Base-by-base conservation (phyloP, 108 stramenopile species). In the Schizochytrium sp. region DNA sequence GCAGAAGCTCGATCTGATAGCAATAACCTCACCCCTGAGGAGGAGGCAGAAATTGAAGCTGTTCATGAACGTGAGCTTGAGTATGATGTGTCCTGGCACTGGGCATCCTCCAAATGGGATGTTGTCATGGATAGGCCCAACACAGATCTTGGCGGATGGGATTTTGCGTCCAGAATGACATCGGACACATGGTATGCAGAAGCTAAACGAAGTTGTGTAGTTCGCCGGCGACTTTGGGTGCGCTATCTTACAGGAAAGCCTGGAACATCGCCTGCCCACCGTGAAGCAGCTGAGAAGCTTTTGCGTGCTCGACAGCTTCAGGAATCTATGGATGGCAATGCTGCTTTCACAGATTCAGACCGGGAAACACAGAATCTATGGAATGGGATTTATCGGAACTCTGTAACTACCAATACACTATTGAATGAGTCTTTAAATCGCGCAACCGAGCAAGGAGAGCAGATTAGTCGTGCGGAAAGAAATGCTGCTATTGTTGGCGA, bases 41-140 rank as follows among this genome's bases (percentile, higher is more conserved):
- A 55, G 38, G 76, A 83, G 76, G 76, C 47, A 10, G 53, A 83
- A 42, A 55, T 83, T 40, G 76, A 49, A 0, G 76, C 47, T 5
- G 53, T 83, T 17, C 76, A 83, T 53, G 76, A 83, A 2, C 76
- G 76, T 28, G 76, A 83, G 28, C 8, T 83, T 10, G 53, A 17
- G 28, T 49, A 38, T 55, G 53, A 83, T 1, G 76, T 83, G 50
- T 15, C 13, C 2, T 83, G 76, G 76, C 5, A 46, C 47, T 83
- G 76, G 76, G 76, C 76, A 13, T 83, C 76, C 50, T n/a, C 76
- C 8, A 83, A 83, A 53, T 83, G 76, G 76, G 76, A 49, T 42
- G 17, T 55, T 5, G 76, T 83, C 17, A 50, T 42, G 0, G 76
- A 83, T 2, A 10, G 76, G 15, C 45, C 76, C 53, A 55, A 83